These are phyloP conservation scores for Lomentospora prolificans DNA, from an alignment of 2,329 filamentous ascomycete genomes.

Conservation along the genomic window DNA sequence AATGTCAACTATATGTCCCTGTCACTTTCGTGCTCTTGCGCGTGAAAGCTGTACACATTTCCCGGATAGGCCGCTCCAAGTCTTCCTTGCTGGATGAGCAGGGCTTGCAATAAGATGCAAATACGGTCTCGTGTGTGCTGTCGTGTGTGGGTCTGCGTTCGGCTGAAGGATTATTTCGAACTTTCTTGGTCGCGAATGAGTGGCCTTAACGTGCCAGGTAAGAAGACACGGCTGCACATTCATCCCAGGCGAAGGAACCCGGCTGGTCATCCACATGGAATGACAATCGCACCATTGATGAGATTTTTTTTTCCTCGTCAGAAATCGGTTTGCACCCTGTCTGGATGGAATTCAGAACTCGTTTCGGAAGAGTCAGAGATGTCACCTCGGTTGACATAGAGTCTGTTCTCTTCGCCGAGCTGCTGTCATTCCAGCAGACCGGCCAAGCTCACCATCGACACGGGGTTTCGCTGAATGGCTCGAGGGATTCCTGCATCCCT, in stretches of 20 bases:
- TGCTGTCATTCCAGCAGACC: too few species aligned
- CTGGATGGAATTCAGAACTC: too few species aligned
- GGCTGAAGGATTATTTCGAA: neutral
- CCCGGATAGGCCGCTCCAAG: neutral
- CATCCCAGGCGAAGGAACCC: neutral
- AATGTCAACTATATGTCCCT: neutral
- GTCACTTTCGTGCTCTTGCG: neutral
- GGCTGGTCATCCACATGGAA: neutral
- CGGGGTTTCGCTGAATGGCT: too few species aligned
- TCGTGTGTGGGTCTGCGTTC: neutral
- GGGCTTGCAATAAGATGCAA: neutral
- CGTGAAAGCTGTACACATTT: neutral
- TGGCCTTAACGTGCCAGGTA: neutral
- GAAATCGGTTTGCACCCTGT: too few species aligned
- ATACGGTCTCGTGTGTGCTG: neutral
- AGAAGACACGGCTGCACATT: neutral
- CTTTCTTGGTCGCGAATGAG: neutral
- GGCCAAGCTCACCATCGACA: too few species aligned
- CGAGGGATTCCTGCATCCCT: neutral
- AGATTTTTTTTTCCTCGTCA: too few species aligned
- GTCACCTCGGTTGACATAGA: too few species aligned
- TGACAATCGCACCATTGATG: too few species aligned
- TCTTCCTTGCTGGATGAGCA: neutral
- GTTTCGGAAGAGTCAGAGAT: too few species aligned
- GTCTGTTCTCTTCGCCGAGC: too few species aligned